Percentiles rank a stretch among this genome's conserved stretches.
Conservation (phyloP, 495 filamentous ascomycete species). For the Hypomontagnella monticulosa region DNA sequence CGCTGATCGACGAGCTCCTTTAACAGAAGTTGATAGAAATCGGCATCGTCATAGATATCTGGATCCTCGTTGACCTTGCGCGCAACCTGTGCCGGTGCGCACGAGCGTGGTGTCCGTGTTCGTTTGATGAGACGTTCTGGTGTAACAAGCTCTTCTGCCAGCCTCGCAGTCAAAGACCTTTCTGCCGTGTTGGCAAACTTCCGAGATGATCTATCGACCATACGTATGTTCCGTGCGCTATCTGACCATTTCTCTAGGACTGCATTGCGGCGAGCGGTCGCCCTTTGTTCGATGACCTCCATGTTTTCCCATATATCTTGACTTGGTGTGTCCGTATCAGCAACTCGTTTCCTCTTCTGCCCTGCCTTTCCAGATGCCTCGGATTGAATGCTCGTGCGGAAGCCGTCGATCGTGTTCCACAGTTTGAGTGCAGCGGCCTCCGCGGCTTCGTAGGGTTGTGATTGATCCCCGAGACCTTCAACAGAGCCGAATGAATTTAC, state of each 20-base stretch:
- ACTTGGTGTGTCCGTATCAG: slow-evolving; percentile 61
- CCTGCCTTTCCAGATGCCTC: slow-evolving; percentile 49
- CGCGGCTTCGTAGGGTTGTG: slow-evolving; percentile 72
- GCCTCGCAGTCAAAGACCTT: slow-evolving; percentile 73
- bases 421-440: slow-evolving; percentile 88
- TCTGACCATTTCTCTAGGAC: slow-evolving; percentile 75
- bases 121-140: slow-evolving; percentile 71
- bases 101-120: slow-evolving; percentile 73
- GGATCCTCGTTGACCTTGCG: slow-evolving; percentile 60
- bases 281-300: slow-evolving; percentile 67
- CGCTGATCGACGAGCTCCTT: slow-evolving; percentile 92
- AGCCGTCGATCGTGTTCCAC: slow-evolving; percentile 82
- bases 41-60: slow-evolving; percentile 85
- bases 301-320: slow-evolving; percentile 79
- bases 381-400: slow-evolving; percentile 66
- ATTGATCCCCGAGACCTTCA: slow-evolving; percentile 49
- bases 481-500: slow-evolving; percentile 75
- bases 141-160: slow-evolving; percentile 78
- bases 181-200: slow-evolving; percentile 43
- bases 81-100: slow-evolving; percentile 72
- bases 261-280: slow-evolving; percentile 60
- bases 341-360: slow-evolving; percentile 67
- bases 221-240: slow-evolving; percentile 57
- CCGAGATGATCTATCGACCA: slow-evolving; percentile 45
- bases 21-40: slow-evolving; percentile 83